Conservation (phyloP, 768 basidiomycete genomes). For the Baorangia bicolor region DNA sequence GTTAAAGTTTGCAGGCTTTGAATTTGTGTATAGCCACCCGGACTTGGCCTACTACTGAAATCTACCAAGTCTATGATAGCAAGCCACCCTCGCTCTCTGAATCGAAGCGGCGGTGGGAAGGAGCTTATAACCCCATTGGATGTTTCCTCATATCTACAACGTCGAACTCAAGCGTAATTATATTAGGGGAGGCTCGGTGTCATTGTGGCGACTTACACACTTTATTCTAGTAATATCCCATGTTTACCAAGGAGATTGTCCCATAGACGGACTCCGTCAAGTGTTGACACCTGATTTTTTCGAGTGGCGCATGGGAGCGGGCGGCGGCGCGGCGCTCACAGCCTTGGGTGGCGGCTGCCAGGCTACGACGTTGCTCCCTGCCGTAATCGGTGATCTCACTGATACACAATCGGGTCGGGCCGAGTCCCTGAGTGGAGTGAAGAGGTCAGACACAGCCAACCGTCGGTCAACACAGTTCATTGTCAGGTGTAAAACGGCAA, state of each 20-base stretch:
- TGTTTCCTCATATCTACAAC: neutral
- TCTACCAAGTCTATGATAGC: no score
- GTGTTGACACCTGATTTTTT: neutral
- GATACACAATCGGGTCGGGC: neutral
- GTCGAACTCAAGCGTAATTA: neutral
- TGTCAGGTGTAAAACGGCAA: neutral
- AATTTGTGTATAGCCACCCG: no score
- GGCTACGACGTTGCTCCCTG: neutral
- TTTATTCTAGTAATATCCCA: neutral
- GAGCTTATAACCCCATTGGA: no score
- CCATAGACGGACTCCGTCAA: neutral
- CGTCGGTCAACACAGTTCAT: neutral
- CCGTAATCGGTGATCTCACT: conserved; percentile 12
- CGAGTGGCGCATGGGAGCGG: neutral
- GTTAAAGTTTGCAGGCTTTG: no score
- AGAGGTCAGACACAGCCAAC: conserved; percentile 15
- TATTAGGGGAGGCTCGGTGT: neutral
- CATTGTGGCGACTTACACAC: neutral
- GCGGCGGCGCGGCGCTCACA: conserved; percentile 5
- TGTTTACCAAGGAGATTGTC: neutral
- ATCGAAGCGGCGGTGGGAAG: no score
- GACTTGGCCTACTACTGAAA: no score
- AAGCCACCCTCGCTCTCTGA: no score
- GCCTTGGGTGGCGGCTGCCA: conserved; percentile 7
- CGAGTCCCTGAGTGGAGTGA: conserved; percentile 4